A percentile compares a stretch with the other conserved stretches of the same genome.
Evolutionary conservation across 129 eudicot genomes (phyloP).

Genomic region (Flaveria bidentis): DNA sequence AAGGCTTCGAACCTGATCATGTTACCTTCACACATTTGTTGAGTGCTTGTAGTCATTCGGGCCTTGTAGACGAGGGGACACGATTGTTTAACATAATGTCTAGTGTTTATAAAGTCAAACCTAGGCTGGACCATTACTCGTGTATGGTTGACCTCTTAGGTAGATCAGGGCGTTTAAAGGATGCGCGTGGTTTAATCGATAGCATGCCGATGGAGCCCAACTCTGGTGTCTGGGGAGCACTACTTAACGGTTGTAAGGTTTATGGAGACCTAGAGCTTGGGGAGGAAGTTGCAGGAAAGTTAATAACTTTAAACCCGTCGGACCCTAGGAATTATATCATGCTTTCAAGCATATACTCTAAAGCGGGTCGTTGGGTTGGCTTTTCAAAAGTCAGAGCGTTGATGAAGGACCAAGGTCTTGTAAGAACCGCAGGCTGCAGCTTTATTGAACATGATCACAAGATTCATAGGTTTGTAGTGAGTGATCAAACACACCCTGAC

Average conservation of each 20-base stretch:
- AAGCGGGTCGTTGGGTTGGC: conserved; percentile 51
- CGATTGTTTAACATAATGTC: conserved; percentile 39
- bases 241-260: conserved; percentile 55
- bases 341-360: conserved; percentile 51
- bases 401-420: conserved; percentile 42
- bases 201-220: conserved; percentile 64
- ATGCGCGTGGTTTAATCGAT: conserved; percentile 39
- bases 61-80: conserved; percentile 53
- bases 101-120: conserved; percentile 39
- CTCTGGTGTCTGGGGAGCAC: conserved; percentile 60
- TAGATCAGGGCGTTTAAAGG: conserved; percentile 43
- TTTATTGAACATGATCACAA: conserved; percentile 41
- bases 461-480: conserved; percentile 42
- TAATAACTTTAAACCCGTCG: conserved; percentile 39
- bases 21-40: conserved; percentile 59
- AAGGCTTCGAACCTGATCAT: conserved; percentile 56
- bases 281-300: conserved; percentile 43
- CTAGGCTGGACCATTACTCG: conserved; percentile 55
- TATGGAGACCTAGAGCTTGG: conserved; percentile 47
- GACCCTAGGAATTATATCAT: conserved; percentile 54
- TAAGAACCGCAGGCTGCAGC: conserved; percentile 44
- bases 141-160: conserved; percentile 61
- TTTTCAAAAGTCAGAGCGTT: conserved; percentile 43
- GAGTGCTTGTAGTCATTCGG: conserved; percentile 62
- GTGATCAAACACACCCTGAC: conserved; percentile 46